Conservation (phyloP, 1,284 basidiomycete species). For the Fistulina hepatica region DNA sequence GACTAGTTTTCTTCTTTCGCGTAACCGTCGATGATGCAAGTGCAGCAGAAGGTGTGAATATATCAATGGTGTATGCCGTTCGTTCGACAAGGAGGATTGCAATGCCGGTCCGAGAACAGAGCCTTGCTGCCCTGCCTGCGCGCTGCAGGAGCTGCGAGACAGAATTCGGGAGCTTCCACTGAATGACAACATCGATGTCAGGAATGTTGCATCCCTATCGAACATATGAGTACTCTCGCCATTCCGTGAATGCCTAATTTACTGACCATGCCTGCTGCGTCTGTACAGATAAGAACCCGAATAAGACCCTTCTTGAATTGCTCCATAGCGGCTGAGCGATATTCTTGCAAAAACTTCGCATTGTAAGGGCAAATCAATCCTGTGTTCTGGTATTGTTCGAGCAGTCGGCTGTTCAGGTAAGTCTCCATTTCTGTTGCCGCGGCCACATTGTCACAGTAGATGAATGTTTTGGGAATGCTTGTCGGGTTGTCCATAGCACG, state of each 20-base stretch:
- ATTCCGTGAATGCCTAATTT: no score
- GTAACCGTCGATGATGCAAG: neutral
- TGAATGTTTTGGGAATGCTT: conserved; percentile 17
- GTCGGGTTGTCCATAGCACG: neutral
- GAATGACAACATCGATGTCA: conserved; percentile 24
- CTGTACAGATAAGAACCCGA: conserved; percentile 24
- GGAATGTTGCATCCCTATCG: conserved; percentile 26
- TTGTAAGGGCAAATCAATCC: conserved; percentile 24
- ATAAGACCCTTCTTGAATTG: conserved; percentile 19
- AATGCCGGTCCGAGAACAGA: conserved; percentile 11
- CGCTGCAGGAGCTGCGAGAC: conserved; percentile 23
- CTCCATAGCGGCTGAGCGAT: conserved; percentile 9
- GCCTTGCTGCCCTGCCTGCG: conserved; percentile 21
- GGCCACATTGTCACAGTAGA: conserved; percentile 22
- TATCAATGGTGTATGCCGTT: conserved; percentile 16
- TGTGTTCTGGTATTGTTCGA: conserved; percentile 7
- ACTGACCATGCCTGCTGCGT: conserved; percentile 28
- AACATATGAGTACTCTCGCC: neutral
- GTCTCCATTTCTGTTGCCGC: conserved; percentile 18
- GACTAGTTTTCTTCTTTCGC: conserved; percentile 5
- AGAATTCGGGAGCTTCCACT: conserved; percentile 23
- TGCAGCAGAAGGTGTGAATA: neutral
- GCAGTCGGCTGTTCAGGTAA: conserved; percentile 15
- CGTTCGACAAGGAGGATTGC: conserved; percentile 23
- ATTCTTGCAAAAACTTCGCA: conserved; percentile 15